phyloP scores from a whole-genome alignment of 495 filamentous ascomycete species.

The Bacidia rubella region DNA sequence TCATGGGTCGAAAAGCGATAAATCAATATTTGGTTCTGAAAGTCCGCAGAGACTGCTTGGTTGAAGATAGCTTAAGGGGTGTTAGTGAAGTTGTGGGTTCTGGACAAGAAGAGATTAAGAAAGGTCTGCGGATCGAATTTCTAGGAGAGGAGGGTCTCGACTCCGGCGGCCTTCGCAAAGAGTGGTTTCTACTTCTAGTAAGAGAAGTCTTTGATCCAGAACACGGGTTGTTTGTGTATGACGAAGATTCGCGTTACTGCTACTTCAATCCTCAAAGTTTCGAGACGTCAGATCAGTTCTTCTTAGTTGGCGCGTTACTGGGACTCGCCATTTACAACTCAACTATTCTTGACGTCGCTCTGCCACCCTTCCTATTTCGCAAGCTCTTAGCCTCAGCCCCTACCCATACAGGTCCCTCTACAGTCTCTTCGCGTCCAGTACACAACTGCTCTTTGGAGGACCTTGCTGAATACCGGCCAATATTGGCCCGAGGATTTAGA shows the following conservation, averaged over 20 bases:
- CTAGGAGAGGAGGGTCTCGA: conserved; percentile 84
- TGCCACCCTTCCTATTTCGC: conserved; percentile 87
- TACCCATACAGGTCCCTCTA: conserved; percentile 33
- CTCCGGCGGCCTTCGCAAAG: conserved; percentile 81
- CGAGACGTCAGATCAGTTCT: conserved; percentile 89
- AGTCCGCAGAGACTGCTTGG: conserved; percentile 74
- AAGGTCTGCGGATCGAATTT: conserved; percentile 79
- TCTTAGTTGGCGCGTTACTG: conserved; percentile 75
- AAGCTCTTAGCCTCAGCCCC: conserved; percentile 70
- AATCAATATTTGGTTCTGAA: conserved; percentile 70
- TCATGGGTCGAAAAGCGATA: conserved; percentile 57
- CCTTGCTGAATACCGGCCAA: conserved; percentile 70
- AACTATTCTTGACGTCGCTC: conserved; percentile 79
- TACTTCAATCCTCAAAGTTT: conserved; percentile 92
- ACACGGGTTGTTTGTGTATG: conserved; percentile 83
- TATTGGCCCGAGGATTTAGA: conserved; percentile 61
- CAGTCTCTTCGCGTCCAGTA: conserved; percentile 41
- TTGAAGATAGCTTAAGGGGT: conserved; percentile 76
- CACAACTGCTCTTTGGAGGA: conserved; percentile 71
- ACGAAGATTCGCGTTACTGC: conserved; percentile 86
- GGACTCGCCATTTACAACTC: conserved; percentile 95
- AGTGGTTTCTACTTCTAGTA: conserved; percentile 89
- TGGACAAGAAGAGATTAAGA: conserved; percentile 82
- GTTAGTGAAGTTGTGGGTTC: conserved; percentile 81
- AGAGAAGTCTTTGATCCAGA: conserved; percentile 86